phyloP scores from a whole-genome alignment of 108 stramenopile species.

The Nitzschia sp. region DNA sequence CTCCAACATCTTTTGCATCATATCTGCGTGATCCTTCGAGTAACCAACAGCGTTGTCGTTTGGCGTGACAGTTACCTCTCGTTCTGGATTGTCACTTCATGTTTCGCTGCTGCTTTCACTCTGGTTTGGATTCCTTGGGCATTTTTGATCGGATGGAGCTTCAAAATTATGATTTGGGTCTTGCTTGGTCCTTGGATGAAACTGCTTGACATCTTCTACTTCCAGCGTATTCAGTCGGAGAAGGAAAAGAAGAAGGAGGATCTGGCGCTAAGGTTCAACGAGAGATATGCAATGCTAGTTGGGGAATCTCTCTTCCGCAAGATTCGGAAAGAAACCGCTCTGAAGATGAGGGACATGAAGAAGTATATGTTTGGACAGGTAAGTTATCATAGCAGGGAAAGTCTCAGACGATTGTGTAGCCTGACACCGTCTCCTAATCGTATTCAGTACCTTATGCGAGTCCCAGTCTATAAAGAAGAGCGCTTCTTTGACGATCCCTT shows the following conservation, averaged over 20 bases:
- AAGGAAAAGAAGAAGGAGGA: slow-evolving; percentile 14
- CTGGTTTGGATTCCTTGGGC: slow-evolving; percentile 52
- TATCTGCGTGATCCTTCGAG: slow-evolving; percentile 34
- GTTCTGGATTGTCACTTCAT: slow-evolving; percentile 42
- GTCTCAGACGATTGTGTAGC: not conserved
- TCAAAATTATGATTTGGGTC: slow-evolving; percentile 53
- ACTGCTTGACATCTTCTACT: slow-evolving; percentile 62
- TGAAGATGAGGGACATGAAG: slow-evolving; percentile 61
- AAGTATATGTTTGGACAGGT: slow-evolving; percentile 16
- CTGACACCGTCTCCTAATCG: not conserved
- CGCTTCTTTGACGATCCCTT: slow-evolving; percentile 62
- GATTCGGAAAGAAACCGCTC: slow-evolving; percentile 34
- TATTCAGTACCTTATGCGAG: slow-evolving; percentile 19
- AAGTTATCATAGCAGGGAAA: not conserved
- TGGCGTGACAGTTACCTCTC: slow-evolving; percentile 58
- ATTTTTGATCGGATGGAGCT: slow-evolving; percentile 53
- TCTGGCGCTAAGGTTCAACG: slow-evolving; percentile 11
- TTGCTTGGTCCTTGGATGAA: slow-evolving; percentile 83
- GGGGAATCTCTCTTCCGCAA: slow-evolving; percentile 15
- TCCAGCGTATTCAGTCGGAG: not conserved
- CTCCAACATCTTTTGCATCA: slow-evolving; percentile 33
- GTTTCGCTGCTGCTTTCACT: slow-evolving; percentile 40
- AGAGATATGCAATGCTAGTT: slow-evolving; percentile 20
- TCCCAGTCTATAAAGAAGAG: slow-evolving; percentile 48
- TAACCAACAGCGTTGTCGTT: slow-evolving; percentile 47